A percentile compares a stretch with the other conserved stretches of the same genome.
These are phyloP conservation scores for Metschnikowia santaceciliae DNA, from an alignment of 805 yeast genomes.

Conservation along the genomic window DNA sequence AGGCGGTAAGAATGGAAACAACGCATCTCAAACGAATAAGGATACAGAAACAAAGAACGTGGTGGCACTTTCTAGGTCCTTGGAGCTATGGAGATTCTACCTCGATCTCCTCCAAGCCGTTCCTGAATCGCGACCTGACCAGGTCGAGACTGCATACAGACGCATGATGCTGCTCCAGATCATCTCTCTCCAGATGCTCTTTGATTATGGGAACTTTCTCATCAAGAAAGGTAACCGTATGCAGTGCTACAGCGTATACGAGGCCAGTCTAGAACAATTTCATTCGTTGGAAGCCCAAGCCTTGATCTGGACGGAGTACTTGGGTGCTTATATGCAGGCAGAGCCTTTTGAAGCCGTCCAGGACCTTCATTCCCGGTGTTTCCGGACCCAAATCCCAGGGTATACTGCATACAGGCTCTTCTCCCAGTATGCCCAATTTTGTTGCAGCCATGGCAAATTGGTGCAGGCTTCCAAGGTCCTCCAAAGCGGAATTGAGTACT, in stretches of 20 bases:
- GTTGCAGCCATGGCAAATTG: conserved; percentile 50
- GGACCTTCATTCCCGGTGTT: conserved; percentile 69
- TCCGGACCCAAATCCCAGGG: conserved; percentile 43
- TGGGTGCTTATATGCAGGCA: conserved; percentile 44
- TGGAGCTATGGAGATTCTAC: conserved; percentile 68
- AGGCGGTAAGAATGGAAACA: too few species aligned
- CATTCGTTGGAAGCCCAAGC: conserved; percentile 49
- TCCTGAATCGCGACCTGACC: conserved; percentile 32
- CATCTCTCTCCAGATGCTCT: conserved; percentile 62
- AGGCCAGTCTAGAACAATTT: conserved; percentile 62
- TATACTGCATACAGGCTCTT: conserved; percentile 46
- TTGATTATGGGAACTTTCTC: conserved; percentile 62
- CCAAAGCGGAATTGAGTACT: conserved; percentile 14
- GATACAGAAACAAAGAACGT: not conserved
- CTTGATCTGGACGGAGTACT: conserved; percentile 70
- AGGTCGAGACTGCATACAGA: conserved; percentile 24
- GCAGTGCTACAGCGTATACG: conserved; percentile 58
- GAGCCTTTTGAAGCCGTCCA: conserved; percentile 38
- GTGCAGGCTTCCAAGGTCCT: conserved; percentile 39
- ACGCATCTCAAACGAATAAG: not conserved
- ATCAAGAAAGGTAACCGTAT: conserved; percentile 45
- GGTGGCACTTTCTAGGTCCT: conserved; percentile 46
- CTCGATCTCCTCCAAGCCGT: conserved; percentile 64
- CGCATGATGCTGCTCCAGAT: conserved; percentile 45
- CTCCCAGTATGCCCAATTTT: conserved; percentile 58